Evolutionary conservation across 768 basidiomycete genomes (phyloP).

Genomic region (Clathrus columnatus): DNA sequence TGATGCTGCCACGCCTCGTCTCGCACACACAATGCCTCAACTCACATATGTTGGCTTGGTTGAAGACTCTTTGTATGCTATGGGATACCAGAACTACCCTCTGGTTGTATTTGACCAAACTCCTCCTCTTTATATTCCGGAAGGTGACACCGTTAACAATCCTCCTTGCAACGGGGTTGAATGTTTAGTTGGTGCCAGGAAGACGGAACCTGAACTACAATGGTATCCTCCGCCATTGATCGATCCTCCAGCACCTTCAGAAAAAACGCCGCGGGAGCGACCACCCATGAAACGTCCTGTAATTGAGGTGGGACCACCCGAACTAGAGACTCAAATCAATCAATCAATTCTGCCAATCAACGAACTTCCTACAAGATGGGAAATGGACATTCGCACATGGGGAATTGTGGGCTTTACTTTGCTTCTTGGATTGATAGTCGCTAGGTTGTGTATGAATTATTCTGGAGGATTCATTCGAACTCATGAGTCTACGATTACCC

Average conservation of each 20-base stretch:
- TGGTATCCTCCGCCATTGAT: conserved; percentile 5
- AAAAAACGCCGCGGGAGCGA: not conserved
- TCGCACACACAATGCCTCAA: conserved; percentile 39
- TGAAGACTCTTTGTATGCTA: conserved; percentile 71
- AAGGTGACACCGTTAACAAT: not conserved
- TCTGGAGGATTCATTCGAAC: not conserved
- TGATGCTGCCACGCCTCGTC: conserved; percentile 1
- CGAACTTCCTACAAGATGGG: not conserved
- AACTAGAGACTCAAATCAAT: not conserved
- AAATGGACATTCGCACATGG: conserved; percentile 1
- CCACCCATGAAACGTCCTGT: not conserved
- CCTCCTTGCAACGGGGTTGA: conserved; percentile 1
- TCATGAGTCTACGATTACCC: not conserved
- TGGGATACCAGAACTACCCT: conserved; percentile 76
- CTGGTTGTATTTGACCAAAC: conserved; percentile 61
- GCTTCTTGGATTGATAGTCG: not conserved
- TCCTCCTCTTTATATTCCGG: conserved; percentile 1
- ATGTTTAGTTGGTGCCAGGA: conserved; percentile 3
- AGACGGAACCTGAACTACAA: conserved; percentile 6
- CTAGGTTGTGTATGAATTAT: not conserved
- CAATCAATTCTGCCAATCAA: not conserved
- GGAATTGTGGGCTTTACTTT: not conserved
- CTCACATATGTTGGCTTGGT: conserved; percentile 72
- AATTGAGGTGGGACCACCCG: not conserved
- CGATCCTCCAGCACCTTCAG: not conserved